A percentile compares a stretch with the other conserved stretches of the same genome.
Evolutionary conservation across 2,329 filamentous ascomycete species (phyloP).

Genomic region (Rosellinia necatrix): DNA sequence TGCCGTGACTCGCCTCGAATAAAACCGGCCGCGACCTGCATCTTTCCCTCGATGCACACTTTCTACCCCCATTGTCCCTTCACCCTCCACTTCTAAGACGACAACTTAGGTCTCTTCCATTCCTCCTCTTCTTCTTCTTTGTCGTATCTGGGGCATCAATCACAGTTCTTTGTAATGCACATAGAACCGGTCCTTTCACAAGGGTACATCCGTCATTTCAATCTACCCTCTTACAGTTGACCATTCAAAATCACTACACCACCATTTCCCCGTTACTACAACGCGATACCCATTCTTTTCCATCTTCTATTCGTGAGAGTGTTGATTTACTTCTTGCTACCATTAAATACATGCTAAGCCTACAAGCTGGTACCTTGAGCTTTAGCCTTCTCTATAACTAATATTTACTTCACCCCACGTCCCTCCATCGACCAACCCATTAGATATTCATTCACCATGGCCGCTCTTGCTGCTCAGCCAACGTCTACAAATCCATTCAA

Average conservation of each 20-base stretch:
- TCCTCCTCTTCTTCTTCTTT: too few relatives aligned
- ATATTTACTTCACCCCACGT: slow-evolving; percentile 12
- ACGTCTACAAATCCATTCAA: slow-evolving; percentile 31
- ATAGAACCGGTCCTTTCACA: slow-evolving; percentile 14
- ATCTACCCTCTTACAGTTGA: not conserved
- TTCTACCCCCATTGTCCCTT: slow-evolving; percentile 18
- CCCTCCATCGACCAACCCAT: too few relatives aligned
- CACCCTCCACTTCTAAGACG: slow-evolving; percentile 8
- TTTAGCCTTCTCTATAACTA: slow-evolving; percentile 27
- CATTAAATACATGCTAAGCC: slow-evolving; percentile 20
- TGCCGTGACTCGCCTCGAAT: slow-evolving; percentile 8
- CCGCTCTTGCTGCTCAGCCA: slow-evolving; percentile 24
- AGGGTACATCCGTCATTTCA: not conserved
- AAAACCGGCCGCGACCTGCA: slow-evolving; percentile 25
- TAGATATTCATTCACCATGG: slow-evolving; percentile 34
- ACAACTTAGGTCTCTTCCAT: slow-evolving; percentile 3
- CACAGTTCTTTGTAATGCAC: slow-evolving; percentile 20
- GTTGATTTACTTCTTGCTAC: not conserved
- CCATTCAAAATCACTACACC: not conserved
- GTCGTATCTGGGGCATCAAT: slow-evolving; percentile 1
- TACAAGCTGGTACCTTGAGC: slow-evolving; percentile 39
- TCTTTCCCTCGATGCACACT: slow-evolving; percentile 14
- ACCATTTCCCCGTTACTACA: not conserved
- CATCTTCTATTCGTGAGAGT: not conserved
- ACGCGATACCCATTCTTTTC: slow-evolving; percentile 3